These are phyloP conservation scores for Straminergon stramineum DNA, from an alignment of 225 moss, liverwort and hornwort species.

Conservation along the genomic window DNA sequence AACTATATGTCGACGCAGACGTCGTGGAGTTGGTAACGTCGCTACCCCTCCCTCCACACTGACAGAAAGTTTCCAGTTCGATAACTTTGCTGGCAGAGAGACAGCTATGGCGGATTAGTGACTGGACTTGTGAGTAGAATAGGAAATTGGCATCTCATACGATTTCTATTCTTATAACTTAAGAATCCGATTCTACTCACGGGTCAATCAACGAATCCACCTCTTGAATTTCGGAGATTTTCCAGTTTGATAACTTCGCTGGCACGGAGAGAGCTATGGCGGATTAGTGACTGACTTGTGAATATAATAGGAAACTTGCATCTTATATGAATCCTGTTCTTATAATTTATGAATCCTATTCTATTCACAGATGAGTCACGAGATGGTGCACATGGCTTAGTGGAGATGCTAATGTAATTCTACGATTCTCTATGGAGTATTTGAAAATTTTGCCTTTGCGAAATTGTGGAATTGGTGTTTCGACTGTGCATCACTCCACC, in stretches of 20 bases:
- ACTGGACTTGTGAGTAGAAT: not conserved
- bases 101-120: not conserved
- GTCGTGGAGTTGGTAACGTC: slow-evolving; percentile 1
- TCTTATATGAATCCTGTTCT: not conserved
- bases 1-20: not conserved
- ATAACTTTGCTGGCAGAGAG: not conserved
- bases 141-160: not conserved
- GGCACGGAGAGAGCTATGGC: not conserved
- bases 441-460: not conserved
- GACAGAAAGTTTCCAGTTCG: not conserved
- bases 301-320: not conserved
- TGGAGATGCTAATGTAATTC: not conserved
- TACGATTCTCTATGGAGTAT: not conserved
- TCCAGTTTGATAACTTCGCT: not conserved
- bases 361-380: not conserved
- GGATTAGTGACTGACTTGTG: not conserved
- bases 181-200: not conserved
- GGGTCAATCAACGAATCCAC: not conserved
- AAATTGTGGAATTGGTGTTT: not conserved
- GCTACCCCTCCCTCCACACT: not conserved
- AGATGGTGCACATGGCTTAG: not conserved
- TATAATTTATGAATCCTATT: not conserved
- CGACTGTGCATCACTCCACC: not conserved
- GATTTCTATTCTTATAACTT: not conserved
- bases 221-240: not conserved